Conservation (phyloP, 345 rosid species). For the Rhizophora apiculata region DNA sequence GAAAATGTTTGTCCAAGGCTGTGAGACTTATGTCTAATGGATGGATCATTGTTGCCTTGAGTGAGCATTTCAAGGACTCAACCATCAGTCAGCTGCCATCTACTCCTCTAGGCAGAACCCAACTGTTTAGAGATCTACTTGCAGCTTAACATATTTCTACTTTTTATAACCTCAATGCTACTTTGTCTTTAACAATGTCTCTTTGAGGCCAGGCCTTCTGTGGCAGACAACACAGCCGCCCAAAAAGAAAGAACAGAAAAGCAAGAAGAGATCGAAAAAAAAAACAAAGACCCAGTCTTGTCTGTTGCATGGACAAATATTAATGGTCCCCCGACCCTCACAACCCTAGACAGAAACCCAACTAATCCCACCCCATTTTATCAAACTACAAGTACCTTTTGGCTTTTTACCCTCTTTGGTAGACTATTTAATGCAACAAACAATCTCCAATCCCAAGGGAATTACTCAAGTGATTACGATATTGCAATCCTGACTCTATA, state of each 20-base stretch:
- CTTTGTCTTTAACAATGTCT: conserved; percentile 20
- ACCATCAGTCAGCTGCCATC: neutral
- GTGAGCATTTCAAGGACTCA: neutral
- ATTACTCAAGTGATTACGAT: too few species aligned
- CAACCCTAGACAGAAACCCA: conserved; percentile 4
- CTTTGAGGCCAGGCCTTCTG: neutral
- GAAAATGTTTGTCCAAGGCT: neutral
- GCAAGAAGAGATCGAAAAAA: conserved; percentile 13
- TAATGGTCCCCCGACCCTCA: conserved; percentile 26
- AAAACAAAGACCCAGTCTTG: conserved; percentile 19
- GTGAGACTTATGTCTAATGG: neutral
- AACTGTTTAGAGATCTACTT: neutral
- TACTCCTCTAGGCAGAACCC: neutral
- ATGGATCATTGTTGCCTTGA: conserved; percentile 1
- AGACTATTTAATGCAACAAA: conserved; percentile 2
- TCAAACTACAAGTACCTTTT: conserved; percentile 24
- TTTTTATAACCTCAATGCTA: conserved; percentile 24
- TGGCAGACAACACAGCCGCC: conserved; percentile 5
- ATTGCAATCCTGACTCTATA: too few species aligned
- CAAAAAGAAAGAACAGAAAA: conserved; percentile 30
- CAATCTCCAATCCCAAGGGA: too few species aligned
- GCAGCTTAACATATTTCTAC: conserved; percentile 6
- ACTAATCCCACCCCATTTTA: conserved; percentile 19
- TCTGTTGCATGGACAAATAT: conserved; percentile 19
- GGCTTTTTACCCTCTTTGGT: conserved; percentile 11